Evolutionary conservation across 2,329 filamentous ascomycete species (phyloP).

Genomic region (Dothistroma pini): DNA sequence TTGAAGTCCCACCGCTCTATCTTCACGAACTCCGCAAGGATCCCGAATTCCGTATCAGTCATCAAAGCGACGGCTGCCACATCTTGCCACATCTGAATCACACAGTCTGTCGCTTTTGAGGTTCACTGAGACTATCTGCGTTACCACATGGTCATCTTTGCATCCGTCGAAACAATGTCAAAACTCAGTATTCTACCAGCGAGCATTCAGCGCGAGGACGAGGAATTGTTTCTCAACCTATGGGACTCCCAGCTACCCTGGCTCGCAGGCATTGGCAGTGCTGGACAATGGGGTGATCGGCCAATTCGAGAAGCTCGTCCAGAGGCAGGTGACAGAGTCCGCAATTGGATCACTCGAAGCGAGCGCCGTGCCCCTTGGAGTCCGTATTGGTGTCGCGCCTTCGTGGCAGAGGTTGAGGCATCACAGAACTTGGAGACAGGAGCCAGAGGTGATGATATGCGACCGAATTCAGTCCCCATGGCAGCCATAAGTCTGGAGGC

Average conservation of each 20-base stretch:
- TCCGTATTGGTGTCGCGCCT: slow-evolving; percentile 14
- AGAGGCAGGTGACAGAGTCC: slow-evolving; percentile 4
- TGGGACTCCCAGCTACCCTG: slow-evolving; percentile 19
- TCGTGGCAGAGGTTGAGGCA: slow-evolving; percentile 9
- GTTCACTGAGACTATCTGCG: not conserved
- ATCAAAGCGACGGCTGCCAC: no score
- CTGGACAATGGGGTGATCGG: slow-evolving; percentile 19
- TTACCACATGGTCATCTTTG: not conserved
- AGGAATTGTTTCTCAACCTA: slow-evolving; percentile 17
- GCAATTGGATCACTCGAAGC: slow-evolving; percentile 9
- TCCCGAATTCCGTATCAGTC: no score
- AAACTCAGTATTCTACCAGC: slow-evolving; percentile 18
- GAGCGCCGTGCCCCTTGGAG: slow-evolving; percentile 8
- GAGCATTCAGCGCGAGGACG: slow-evolving; percentile 8
- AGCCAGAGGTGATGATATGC: not conserved
- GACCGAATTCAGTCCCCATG: not conserved
- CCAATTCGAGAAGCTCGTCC: slow-evolving; percentile 6
- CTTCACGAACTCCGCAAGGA: no score
- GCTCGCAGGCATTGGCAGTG: slow-evolving; percentile 16
- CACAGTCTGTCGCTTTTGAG: no score
- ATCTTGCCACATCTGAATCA: no score
- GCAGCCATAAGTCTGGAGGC: slow-evolving; percentile 15
- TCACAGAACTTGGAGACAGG: not conserved
- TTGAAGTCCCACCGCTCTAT: no score
- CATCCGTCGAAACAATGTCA: not conserved